These are phyloP conservation scores for Aspergillus eucalypticola DNA, from an alignment of 2,329 filamentous ascomycete species.

Conservation along the genomic window DNA sequence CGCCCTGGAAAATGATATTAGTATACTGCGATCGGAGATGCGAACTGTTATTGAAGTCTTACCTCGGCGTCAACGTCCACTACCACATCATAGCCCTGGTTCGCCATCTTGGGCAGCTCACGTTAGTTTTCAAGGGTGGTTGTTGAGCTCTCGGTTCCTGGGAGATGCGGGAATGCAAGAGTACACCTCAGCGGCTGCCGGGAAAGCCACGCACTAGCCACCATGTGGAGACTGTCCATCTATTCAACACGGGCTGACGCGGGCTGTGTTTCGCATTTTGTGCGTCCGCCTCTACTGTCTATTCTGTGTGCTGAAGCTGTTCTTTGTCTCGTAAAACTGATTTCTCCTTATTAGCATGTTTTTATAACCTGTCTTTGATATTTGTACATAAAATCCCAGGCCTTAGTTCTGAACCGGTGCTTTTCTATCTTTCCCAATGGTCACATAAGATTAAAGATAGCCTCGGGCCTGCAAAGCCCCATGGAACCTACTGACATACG, in stretches of 20 bases:
- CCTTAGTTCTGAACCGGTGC: neutral
- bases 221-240: constrained; percentile 14
- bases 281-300: neutral
- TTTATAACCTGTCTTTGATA: too few relatives aligned
- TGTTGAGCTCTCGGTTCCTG: constrained; percentile 12
- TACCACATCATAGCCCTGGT: constrained; percentile 93
- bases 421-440: neutral
- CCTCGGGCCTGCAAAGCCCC: constrained; percentile 22
- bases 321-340: neutral
- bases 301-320: neutral
- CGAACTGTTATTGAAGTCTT: constrained; percentile 17
- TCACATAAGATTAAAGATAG: constrained; percentile 7
- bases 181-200: constrained; percentile 36
- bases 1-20: constrained; percentile 63
- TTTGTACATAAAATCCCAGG: neutral
- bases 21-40: neutral
- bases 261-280: neutral
- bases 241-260: constrained; percentile 1
- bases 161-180: constrained; percentile 29
- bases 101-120: constrained; percentile 61
- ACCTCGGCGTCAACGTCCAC: constrained; percentile 98
- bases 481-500: constrained; percentile 33
- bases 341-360: too few relatives aligned
- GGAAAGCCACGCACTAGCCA: constrained; percentile 35
- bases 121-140: constrained; percentile 12